These are phyloP conservation scores for Penicillium robsamsonii DNA, from an alignment of 495 filamentous ascomycete species.

Conservation along the genomic window DNA sequence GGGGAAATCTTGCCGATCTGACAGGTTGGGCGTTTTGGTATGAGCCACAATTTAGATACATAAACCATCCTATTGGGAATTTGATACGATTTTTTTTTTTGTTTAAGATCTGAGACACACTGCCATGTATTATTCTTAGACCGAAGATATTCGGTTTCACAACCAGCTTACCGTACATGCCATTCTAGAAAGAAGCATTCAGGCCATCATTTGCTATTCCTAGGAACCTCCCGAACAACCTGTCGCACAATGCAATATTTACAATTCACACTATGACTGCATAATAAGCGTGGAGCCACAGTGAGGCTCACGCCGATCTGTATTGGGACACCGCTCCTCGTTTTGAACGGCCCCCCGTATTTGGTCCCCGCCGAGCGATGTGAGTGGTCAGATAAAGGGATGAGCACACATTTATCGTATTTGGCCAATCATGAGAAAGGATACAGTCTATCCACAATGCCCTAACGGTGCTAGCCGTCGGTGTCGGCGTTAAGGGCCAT, in stretches of 20 bases:
- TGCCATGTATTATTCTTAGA: neutral
- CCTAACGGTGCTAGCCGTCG: constrained; percentile 26
- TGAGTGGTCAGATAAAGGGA: constrained; percentile 18
- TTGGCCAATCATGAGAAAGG: constrained; percentile 12
- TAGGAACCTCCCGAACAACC: neutral
- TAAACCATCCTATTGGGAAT: neutral
- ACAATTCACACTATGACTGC: neutral
- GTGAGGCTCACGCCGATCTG: constrained; percentile 15
- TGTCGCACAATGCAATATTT: neutral
- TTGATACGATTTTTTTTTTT: neutral
- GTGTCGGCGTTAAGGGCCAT: constrained; percentile 16
- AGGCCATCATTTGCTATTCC: neutral
- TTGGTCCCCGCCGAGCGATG: neutral
- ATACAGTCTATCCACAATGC: constrained; percentile 10
- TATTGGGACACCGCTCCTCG: constrained; percentile 25
- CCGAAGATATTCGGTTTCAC: neutral
- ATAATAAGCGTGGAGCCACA: constrained; percentile 3
- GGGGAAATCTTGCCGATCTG: neutral
- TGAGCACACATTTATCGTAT: constrained; percentile 16
- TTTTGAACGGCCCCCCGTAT: constrained; percentile 11
- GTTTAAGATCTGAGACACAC: neutral
- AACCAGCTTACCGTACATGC: neutral
- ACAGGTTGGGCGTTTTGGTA: neutral
- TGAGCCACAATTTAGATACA: constrained; percentile 5
- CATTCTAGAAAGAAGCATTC: neutral